phyloP scores from a whole-genome alignment of 1,284 basidiomycete genomes.

The Exobasidium cylindrosporum region DNA sequence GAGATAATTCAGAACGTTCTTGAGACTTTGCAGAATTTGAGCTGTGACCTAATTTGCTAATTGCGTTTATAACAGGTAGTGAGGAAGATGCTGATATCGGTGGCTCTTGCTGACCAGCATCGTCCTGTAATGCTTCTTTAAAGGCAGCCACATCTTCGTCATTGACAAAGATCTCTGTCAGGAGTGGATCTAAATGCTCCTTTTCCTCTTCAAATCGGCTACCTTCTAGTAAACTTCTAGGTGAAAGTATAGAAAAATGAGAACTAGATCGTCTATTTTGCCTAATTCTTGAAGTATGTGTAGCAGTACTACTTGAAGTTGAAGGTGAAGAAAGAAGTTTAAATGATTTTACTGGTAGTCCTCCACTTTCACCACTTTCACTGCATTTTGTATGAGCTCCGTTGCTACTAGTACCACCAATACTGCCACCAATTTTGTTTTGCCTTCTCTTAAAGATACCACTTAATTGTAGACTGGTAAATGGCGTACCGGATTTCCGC shows the following conservation, averaged over 20 bases:
- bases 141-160: conserved; percentile 40
- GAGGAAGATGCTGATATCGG: not conserved
- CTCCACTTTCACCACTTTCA: not conserved
- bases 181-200: conserved; percentile 29
- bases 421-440: not conserved
- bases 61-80: not conserved
- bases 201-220: not conserved
- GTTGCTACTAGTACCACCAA: not conserved
- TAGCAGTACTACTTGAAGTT: not conserved
- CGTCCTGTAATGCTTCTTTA: conserved; percentile 35
- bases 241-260: not conserved
- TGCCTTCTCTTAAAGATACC: not conserved
- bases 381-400: no score
- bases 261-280: not conserved
- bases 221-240: not conserved
- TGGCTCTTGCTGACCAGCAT: conserved; percentile 42
- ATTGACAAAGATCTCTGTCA: conserved; percentile 33
- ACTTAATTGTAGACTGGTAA: not conserved
- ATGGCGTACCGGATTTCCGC: not conserved
- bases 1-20: not conserved
- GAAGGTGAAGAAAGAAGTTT: not conserved
- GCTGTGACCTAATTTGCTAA: not conserved
- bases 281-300: not conserved
- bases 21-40: not conserved
- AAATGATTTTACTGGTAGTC: not conserved